phyloP scores from a whole-genome alignment of 345 rosid species.

The Citrus sinensis region DNA sequence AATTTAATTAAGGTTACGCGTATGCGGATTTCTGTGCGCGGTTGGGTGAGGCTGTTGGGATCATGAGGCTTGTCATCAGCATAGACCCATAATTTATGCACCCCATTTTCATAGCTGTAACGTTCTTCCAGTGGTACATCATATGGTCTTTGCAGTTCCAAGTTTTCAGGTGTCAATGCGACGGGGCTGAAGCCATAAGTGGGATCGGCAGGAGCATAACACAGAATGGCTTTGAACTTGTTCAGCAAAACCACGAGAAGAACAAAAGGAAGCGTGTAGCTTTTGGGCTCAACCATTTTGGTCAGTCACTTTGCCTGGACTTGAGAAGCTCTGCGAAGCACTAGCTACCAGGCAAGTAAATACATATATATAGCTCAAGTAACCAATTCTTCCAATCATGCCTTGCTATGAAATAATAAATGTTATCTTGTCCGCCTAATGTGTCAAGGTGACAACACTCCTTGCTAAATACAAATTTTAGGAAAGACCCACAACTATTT shows the following conservation, averaged over 20 bases:
- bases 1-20: conserved; percentile 6
- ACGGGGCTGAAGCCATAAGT: conserved; percentile 26
- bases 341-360: neutral
- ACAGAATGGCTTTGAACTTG: neutral
- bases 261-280: neutral
- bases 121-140: conserved; percentile 22
- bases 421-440: too few species aligned
- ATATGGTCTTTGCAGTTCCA: conserved; percentile 35
- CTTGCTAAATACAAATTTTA: neutral
- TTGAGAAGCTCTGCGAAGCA: neutral
- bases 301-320: neutral
- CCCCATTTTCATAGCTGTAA: conserved; percentile 31
- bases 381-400: too few species aligned
- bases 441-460: neutral
- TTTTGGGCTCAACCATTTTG: neutral
- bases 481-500: neutral
- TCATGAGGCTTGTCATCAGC: conserved; percentile 43
- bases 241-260: neutral
- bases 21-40: conserved; percentile 36
- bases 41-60: conserved; percentile 32
- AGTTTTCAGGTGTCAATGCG: conserved; percentile 20
- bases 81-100: conserved; percentile 30
- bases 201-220: conserved; percentile 22
- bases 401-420: too few species aligned
- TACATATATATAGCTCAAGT: too few species aligned